Base-by-base conservation (phyloP, 257 asterid genomes). In the Solanum boliviense region DNA sequence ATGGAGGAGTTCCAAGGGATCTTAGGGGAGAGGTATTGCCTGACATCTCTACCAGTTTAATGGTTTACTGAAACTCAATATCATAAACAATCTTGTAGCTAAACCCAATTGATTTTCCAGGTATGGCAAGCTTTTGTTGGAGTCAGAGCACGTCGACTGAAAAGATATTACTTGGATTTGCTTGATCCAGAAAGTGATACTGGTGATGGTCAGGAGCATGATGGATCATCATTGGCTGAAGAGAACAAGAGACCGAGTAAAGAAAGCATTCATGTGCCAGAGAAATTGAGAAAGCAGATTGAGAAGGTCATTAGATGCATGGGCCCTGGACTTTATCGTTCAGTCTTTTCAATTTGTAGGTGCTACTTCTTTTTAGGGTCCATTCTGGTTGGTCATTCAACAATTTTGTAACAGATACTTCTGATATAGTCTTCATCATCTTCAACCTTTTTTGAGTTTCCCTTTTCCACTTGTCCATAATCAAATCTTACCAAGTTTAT, bases 241-340 rank as follows among this genome's bases (percentile, higher is more conserved):
- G 88, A 89, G 62, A 84, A 78, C 81, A 85, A 65, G 87, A 90
- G 88, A 84, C 87, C 27, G 38, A 88, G 87, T 83, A 88, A 79
- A 86, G 90, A 88, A 92, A 88, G 89, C 87, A 87, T 71, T 73
- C 90, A 91, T 85, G 87, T 93, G 89, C 93, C 98, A 76, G 98
- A 95, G 62, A 97, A 94, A 91, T 92, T 85, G 94, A 94, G 91
- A 89, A 96, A 94, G 95, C 98, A 96, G 95, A 96, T 96, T 95
- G 99, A 96, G 99, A 96, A 96, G 99, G 99, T 96, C 98, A 85
- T 95, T 95, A 92, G 98, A 95, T 95, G 99, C 99, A 95, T 94
- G 99, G 98, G 87, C 92, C 96, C 95, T 94, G 98, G 98, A 93
- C 93, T 94, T 96, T 94, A 93, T 92, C 95, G 92, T 95, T 94